phyloP scores from a whole-genome alignment of 768 basidiomycete species.

The Gymnopilus dilepis region DNA sequence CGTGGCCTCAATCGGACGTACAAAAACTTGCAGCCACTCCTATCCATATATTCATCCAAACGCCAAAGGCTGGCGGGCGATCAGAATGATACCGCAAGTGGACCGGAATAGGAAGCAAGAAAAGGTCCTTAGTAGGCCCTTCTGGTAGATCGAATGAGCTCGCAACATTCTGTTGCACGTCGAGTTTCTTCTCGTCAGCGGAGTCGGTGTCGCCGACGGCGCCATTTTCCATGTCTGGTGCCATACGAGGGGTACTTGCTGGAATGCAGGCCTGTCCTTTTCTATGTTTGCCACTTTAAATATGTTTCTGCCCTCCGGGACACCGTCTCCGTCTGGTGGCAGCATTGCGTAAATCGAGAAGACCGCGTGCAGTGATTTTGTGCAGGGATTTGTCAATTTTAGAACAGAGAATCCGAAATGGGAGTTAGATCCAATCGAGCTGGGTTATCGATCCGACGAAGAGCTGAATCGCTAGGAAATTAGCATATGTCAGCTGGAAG shows the following conservation, averaged over 20 bases:
- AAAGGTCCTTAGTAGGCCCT: constrained; percentile 51
- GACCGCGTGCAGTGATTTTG: background rate
- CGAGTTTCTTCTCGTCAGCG: background rate
- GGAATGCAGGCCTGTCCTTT: background rate
- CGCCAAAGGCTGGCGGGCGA: constrained; percentile 56
- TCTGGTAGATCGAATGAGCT: background rate
- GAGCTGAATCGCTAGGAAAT: background rate
- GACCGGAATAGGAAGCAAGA: constrained; percentile 68
- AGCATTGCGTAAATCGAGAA: constrained; percentile 2
- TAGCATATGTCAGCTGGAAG: background rate
- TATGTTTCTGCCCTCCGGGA: background rate
- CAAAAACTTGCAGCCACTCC: constrained; percentile 67
- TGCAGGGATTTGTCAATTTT: constrained; percentile 1
- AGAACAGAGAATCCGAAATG: background rate
- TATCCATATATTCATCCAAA: constrained; percentile 59
- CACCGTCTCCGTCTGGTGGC: background rate
- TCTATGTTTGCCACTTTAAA: background rate
- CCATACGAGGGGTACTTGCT: background rate
- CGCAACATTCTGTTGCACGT: background rate
- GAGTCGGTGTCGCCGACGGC: background rate
- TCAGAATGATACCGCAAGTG: constrained; percentile 55
- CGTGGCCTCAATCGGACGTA: constrained; percentile 24
- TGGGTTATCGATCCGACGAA: background rate
- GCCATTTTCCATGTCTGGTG: background rate
- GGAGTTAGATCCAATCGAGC: background rate